These are phyloP conservation scores for Neonectria sp. DNA, from an alignment of 2,329 filamentous ascomycete species.

Conservation along the genomic window DNA sequence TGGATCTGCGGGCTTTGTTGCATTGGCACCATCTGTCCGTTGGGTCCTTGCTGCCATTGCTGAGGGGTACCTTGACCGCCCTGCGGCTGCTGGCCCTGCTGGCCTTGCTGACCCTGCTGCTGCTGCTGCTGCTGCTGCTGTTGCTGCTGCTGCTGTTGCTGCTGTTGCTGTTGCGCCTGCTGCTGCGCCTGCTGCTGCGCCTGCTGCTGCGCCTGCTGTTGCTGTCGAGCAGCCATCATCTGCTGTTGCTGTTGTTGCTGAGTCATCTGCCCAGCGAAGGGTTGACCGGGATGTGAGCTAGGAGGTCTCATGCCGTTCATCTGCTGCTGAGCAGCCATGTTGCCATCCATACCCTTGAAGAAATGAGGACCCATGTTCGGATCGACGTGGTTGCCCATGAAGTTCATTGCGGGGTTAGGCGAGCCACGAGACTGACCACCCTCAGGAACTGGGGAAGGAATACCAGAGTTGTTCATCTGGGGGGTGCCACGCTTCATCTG, in stretches of 20 bases:
- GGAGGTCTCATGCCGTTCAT: conserved; percentile 80
- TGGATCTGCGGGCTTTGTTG: conserved; percentile 66
- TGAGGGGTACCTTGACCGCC: conserved; percentile 52
- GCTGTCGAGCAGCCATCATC: conserved; percentile 67
- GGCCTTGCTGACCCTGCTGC: conserved; percentile 57
- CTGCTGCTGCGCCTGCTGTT: conserved; percentile 61
- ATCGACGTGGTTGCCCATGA: conserved; percentile 75
- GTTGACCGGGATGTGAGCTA: conserved; percentile 75
- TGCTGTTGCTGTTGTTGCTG: conserved; percentile 68
- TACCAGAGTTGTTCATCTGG: conserved; percentile 78
- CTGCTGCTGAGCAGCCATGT: conserved; percentile 66
- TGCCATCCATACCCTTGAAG: conserved; percentile 70
- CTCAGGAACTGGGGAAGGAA: conserved; percentile 81
- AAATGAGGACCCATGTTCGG: conserved; percentile 73
- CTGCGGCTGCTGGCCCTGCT: conserved; percentile 51
- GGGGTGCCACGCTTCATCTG: conserved; percentile 85
- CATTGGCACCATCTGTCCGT: conserved; percentile 59
- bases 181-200: conserved; percentile 55
- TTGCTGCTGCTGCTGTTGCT: conserved; percentile 63
- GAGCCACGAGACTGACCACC: conserved; percentile 77
- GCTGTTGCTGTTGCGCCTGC: conserved; percentile 67
- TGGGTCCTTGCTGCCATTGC: conserved; percentile 59
- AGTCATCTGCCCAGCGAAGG: conserved; percentile 72
- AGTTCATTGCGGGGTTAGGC: conserved; percentile 73
- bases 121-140: conserved; percentile 52